Conservation (phyloP, 2,329 filamentous ascomycete genomes). For the Cytospora paraplurivora region DNA sequence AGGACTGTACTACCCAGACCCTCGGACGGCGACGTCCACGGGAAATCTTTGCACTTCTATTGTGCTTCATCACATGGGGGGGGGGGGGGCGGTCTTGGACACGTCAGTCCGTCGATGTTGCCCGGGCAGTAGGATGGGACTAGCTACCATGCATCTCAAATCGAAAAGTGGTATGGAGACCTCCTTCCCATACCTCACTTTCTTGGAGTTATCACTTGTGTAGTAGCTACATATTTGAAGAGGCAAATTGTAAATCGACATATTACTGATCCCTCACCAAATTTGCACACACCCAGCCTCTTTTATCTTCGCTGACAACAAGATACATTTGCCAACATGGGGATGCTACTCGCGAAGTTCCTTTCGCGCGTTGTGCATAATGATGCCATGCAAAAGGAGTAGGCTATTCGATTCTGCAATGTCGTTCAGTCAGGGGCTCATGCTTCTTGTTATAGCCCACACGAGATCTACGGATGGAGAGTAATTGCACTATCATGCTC, state of each 20-base stretch:
- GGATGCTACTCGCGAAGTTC: constrained; percentile 43
- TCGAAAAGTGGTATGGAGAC: not conserved
- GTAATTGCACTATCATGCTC: constrained; percentile 65
- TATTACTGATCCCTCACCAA: not conserved
- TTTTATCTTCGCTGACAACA: not conserved
- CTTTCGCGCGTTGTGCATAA: constrained; percentile 64
- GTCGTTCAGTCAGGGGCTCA: not conserved
- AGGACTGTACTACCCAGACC: constrained; percentile 2
- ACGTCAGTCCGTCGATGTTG: not conserved
- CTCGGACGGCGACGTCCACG: constrained; percentile 7
- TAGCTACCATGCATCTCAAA: not conserved
- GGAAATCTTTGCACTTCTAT: constrained; percentile 1
- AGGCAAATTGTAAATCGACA: too few species aligned
- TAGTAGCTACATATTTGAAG: not conserved
- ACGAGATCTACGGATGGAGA: constrained; percentile 71
- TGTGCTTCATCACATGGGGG: not conserved
- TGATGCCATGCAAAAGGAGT: constrained; percentile 68
- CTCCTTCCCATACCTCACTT: not conserved
- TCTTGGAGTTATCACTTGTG: not conserved
- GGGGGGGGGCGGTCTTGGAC: not conserved
- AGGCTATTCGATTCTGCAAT: not conserved
- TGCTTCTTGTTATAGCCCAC: constrained; percentile 41
- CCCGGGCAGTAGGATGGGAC: not conserved
- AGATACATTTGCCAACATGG: constrained; percentile 39
- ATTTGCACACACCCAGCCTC: not conserved